phyloP scores from a whole-genome alignment of 2,329 filamentous ascomycete species.

The Fusarium penzigii region DNA sequence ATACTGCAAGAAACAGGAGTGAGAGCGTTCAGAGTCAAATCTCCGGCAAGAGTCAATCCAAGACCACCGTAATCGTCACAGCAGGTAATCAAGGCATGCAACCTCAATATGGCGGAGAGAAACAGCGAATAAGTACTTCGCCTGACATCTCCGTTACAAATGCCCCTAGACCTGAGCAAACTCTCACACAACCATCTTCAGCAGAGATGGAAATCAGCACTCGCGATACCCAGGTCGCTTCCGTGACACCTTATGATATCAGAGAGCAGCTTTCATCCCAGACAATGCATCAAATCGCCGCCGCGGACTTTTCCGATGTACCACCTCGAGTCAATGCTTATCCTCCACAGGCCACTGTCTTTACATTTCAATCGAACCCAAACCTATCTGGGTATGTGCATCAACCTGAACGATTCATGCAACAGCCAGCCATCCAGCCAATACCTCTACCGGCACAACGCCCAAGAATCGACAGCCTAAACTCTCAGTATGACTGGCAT shows the following conservation, averaged over 20 bases:
- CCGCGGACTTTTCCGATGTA: background rate
- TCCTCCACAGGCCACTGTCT: background rate
- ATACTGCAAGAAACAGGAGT: conserved; percentile 1
- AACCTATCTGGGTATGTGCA: conserved; percentile 7
- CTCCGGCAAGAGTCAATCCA: background rate
- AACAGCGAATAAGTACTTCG: background rate
- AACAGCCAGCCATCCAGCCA: conserved; percentile 3
- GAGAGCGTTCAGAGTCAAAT: background rate
- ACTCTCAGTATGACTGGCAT: conserved; percentile 9
- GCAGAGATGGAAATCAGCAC: background rate
- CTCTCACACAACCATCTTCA: background rate
- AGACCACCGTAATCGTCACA: background rate
- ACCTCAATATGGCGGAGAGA: background rate
- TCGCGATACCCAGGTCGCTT: background rate
- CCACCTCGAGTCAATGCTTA: background rate
- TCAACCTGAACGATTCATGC: background rate
- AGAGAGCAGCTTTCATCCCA: background rate
- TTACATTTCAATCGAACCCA: background rate
- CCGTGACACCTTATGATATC: background rate
- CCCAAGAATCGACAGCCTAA: conserved; percentile 6
- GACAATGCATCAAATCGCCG: background rate
- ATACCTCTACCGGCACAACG: conserved; percentile 4
- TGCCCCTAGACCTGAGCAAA: background rate
- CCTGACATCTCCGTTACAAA: background rate
- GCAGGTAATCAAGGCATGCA: background rate